phyloP scores from a whole-genome alignment of 495 filamentous ascomycete genomes.

The Podospora australis region DNA sequence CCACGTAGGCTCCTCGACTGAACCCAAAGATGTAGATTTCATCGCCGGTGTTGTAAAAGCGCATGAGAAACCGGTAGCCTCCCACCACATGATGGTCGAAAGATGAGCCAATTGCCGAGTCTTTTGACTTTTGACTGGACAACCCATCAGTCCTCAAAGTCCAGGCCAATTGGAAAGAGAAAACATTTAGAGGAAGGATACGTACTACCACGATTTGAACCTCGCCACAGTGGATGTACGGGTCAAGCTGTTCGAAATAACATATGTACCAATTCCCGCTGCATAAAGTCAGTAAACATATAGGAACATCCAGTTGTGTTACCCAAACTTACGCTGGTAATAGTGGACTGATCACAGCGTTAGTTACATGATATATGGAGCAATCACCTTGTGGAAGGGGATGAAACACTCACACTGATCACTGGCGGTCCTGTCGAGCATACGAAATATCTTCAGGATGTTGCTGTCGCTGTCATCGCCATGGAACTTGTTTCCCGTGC shows the following conservation, averaged over 20 bases:
- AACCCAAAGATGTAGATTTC: slow-evolving; percentile 83
- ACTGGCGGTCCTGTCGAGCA: slow-evolving; percentile 48
- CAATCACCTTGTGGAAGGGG: background rate
- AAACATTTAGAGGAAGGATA: too few relatives aligned
- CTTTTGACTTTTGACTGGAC: slow-evolving; percentile 77
- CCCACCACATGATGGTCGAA: slow-evolving; percentile 81
- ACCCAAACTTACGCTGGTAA: slow-evolving; percentile 54
- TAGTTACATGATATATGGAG: slow-evolving; percentile 1
- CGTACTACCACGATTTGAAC: slow-evolving; percentile 69
- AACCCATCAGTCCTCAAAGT: too few relatives aligned
- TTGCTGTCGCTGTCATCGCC: slow-evolving; percentile 80
- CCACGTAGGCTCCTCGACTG: slow-evolving; percentile 80
- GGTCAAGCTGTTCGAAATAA: slow-evolving; percentile 60
- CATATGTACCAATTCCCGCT: slow-evolving; percentile 82
- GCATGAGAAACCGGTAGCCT: slow-evolving; percentile 85
- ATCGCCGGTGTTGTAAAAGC: slow-evolving; percentile 72
- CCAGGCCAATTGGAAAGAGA: too few relatives aligned
- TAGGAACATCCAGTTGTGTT: too few relatives aligned
- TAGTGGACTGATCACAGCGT: slow-evolving; percentile 48
- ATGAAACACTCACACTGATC: slow-evolving; percentile 41
- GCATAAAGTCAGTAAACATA: slow-evolving; percentile 29
- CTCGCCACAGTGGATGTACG: slow-evolving; percentile 57
- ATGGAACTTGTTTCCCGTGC: slow-evolving; percentile 80
- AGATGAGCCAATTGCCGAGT: slow-evolving; percentile 75
- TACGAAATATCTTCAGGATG: slow-evolving; percentile 78